Evolutionary conservation across 1,139 yeast species (phyloP), one percentile per base, ranked within the genome.

Genomic region (Zygosaccharomyces pseudobailii): DNA sequence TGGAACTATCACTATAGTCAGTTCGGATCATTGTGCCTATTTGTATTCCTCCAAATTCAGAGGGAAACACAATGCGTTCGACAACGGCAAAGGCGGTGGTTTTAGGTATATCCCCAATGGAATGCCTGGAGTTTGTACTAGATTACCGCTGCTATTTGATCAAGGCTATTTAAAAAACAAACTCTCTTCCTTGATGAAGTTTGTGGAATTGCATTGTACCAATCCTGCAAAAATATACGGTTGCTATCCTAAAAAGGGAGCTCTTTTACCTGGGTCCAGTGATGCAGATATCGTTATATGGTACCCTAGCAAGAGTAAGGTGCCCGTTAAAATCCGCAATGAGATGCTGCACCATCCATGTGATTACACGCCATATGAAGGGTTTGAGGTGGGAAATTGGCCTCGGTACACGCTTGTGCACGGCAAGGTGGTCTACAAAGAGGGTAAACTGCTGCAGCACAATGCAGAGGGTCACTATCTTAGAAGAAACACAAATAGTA

Each of bases 21-120:
- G 75, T 24, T 69, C 74, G 43, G 79, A 74, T 54, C 79, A 74
- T 58, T 75, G 78, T 9, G 76, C 79, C 7, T 67, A 73, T 35
- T 59, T 61, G 35, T 73, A 71, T 51, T 71, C 73, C 48, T 65
- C 70, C 17, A 45, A 51, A 32, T 24, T 31, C 5, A 45, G 43
- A n/a, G 53, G 54, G 9, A 52, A 52, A 43, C 47, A 50, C 24
- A 42, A 48, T 19, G 55, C 55, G 10, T 52, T 51, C 34, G 38
- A 45, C 10, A 41, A 45, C 6, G 40, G 43, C 10, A 43, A 45
- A 25, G 41, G 43, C n/a, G 55, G 55, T 10, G 42, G 71, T 52
- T 74, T 70, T 55, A 66, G 67, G 38, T 63, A 68, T 38, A 69
- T 73, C 41, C 78, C 78, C 1, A 70, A 70, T 51, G 75, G 75